Conservation (phyloP, 495 filamentous ascomycete genomes). For the Annulohypoxylon stygium region DNA sequence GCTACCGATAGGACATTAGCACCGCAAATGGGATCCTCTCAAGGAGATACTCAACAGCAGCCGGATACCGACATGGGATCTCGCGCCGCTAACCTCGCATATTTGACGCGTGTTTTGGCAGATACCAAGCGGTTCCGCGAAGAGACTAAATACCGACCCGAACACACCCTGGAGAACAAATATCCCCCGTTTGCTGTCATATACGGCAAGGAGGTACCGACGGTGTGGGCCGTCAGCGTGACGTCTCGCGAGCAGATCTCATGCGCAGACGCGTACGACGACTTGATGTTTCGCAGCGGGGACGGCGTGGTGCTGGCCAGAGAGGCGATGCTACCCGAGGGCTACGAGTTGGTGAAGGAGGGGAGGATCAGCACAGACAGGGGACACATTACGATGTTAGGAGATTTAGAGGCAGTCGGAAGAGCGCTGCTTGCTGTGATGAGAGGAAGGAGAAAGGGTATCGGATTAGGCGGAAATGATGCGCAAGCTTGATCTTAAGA, state of each 20-base stretch:
- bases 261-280: slow-evolving; percentile 84
- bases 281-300: slow-evolving; percentile 86
- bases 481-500: neutral
- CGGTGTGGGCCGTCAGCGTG: slow-evolving; percentile 83
- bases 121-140: slow-evolving; percentile 79
- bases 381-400: slow-evolving; percentile 87
- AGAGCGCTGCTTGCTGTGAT: slow-evolving; percentile 76
- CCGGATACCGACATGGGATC: slow-evolving; percentile 62
- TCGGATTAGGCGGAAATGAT: slow-evolving; percentile 62
- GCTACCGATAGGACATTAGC: slow-evolving; percentile 61
- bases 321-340: slow-evolving; percentile 86
- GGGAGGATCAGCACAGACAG: slow-evolving; percentile 83
- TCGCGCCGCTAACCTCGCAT: slow-evolving; percentile 65
- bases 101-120: slow-evolving; percentile 81
- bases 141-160: slow-evolving; percentile 72
- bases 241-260: slow-evolving; percentile 72
- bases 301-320: slow-evolving; percentile 91
- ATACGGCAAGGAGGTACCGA: slow-evolving; percentile 89
- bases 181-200: slow-evolving; percentile 90
- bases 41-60: slow-evolving; percentile 53
- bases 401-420: slow-evolving; percentile 86
- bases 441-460: slow-evolving; percentile 74
- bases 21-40: slow-evolving; percentile 62
- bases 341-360: slow-evolving; percentile 77
- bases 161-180: slow-evolving; percentile 70